Conservation (phyloP, 73 alveolate species). For the Breviolum minutum region DNA sequence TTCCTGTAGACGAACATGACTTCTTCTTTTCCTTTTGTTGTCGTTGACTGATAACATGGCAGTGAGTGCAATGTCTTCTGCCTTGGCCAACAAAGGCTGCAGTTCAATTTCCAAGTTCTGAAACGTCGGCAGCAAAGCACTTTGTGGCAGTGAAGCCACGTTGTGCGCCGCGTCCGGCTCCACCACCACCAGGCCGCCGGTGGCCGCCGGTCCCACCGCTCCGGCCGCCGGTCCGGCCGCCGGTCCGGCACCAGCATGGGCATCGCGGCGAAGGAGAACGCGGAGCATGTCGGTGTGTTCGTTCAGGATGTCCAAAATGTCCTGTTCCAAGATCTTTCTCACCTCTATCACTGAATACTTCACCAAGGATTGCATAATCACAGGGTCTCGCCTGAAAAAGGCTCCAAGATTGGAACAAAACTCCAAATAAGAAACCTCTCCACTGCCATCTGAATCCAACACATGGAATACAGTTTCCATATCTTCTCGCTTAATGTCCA, state of each 20-base stretch:
- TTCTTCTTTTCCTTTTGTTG: not conserved
- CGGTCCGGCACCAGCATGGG: too few relatives aligned
- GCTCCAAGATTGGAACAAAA: constrained; percentile 27
- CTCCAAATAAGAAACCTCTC: constrained; percentile 58
- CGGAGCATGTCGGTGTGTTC: constrained; percentile 18
- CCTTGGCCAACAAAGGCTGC: not conserved
- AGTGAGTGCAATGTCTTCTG: not conserved
- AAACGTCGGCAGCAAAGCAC: not conserved
- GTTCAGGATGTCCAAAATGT: not conserved
- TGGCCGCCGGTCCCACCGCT: not conserved
- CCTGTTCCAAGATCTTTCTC: constrained; percentile 31
- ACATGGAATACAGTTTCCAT: constrained; percentile 45
- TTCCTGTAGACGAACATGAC: too few relatives aligned
- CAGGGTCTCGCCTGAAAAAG: constrained; percentile 56
- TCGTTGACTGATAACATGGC: not conserved
- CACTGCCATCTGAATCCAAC: not conserved
- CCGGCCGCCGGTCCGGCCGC: too few relatives aligned
- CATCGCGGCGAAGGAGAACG: not conserved
- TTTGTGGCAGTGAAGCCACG: too few relatives aligned
- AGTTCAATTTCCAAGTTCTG: not conserved
- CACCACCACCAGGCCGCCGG: too few relatives aligned
- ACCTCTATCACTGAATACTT: constrained; percentile 63
- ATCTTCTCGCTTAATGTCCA: constrained; percentile 76
- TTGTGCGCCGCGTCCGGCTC: too few relatives aligned
- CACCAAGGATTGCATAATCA: constrained; percentile 61